phyloP scores from a whole-genome alignment of 73 alveolate genomes.

The Uronychia setigera region DNA sequence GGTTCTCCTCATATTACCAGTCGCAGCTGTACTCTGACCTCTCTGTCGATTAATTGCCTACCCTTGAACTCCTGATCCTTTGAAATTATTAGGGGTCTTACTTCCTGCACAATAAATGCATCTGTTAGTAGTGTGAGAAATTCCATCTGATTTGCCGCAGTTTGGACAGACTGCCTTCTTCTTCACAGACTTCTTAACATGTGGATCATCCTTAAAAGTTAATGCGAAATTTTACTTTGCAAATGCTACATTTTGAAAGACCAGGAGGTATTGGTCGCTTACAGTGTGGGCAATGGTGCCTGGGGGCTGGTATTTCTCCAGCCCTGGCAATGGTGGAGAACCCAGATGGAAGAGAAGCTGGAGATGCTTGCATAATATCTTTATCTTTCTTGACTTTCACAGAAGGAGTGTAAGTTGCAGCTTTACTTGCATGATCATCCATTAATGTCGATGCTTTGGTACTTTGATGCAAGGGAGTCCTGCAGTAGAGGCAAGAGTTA shows the following conservation, averaged over 20 bases:
- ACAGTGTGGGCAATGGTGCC: background rate
- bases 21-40: too few species aligned
- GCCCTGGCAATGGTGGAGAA: background rate
- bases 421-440: background rate
- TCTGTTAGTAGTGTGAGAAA: too few species aligned
- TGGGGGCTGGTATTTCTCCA: background rate
- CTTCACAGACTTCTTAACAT: background rate
- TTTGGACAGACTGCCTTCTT: background rate
- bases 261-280: background rate
- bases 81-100: too few species aligned
- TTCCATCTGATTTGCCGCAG: too few species aligned
- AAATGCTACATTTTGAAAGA: background rate
- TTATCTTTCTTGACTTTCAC: background rate
- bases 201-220: background rate
- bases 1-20: too few species aligned
- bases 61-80: too few species aligned
- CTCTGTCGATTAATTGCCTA: too few species aligned
- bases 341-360: background rate
- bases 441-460: background rate
- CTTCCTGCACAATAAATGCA: too few species aligned
- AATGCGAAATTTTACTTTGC: background rate
- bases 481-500: background rate
- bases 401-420: background rate
- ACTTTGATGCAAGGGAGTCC: background rate
- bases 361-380: background rate